These are phyloP conservation scores for Cyclotella cryptica DNA, from an alignment of 108 stramenopile genomes.

Conservation along the genomic window DNA sequence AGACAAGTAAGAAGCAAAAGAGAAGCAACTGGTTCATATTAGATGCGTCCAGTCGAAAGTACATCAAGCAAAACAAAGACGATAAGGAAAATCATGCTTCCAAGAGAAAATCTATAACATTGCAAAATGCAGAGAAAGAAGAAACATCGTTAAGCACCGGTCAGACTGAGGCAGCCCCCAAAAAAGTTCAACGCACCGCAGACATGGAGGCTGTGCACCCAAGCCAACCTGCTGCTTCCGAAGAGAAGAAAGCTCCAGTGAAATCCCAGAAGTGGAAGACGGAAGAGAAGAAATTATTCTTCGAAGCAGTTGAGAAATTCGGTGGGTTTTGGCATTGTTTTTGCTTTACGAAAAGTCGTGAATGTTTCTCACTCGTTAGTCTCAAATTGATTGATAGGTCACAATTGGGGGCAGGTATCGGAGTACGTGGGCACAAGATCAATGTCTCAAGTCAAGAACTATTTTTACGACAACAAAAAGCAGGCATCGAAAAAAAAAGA, in stretches of 20 bases:
- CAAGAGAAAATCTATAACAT: constrained; percentile 24
- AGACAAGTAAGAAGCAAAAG: constrained; percentile 34
- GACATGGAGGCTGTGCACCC: constrained; percentile 14
- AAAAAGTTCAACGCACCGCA: constrained; percentile 13
- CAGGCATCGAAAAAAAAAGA: constrained; percentile 57
- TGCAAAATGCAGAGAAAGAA: neutral
- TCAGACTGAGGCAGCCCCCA: constrained; percentile 10
- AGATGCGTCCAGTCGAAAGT: constrained; percentile 60
- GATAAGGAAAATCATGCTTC: constrained; percentile 45
- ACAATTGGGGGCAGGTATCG: constrained; percentile 71
- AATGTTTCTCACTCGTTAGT: neutral
- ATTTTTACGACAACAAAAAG: constrained; percentile 89
- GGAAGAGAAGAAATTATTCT: constrained; percentile 77
- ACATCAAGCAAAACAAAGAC: constrained; percentile 60
- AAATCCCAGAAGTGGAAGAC: constrained; percentile 83
- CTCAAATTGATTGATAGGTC: constrained; percentile 11
- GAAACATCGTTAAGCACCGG: neutral
- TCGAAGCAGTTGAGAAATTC: constrained; percentile 75
- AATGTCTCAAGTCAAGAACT: constrained; percentile 85
- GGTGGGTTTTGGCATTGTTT: constrained; percentile 52
- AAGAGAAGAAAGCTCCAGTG: constrained; percentile 23
- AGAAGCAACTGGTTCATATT: constrained; percentile 63
- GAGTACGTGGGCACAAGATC: constrained; percentile 76
- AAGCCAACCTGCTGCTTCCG: too few species aligned
- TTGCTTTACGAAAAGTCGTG: neutral